Conservation (phyloP, 2,329 filamentous ascomycete species). For the Apiospora koreana region DNA sequence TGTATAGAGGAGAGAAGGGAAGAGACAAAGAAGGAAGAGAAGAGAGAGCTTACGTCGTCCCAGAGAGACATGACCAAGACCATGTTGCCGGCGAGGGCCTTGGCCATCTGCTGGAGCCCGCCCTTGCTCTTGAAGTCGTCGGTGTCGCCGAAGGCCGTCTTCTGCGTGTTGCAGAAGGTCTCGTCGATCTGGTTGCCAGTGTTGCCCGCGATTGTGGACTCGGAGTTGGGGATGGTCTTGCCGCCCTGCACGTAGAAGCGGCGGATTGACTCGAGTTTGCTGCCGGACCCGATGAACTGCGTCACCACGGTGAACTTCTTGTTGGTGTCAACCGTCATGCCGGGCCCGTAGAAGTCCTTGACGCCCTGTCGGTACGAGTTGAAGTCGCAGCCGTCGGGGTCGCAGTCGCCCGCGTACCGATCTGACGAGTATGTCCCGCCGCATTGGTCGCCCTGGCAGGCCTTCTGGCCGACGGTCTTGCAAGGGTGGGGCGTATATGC, state of each 20-base stretch:
- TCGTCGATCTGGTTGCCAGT: slow-evolving; percentile 45
- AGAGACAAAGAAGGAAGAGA: background rate
- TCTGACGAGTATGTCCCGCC: slow-evolving; percentile 48
- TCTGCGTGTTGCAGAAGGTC: slow-evolving; percentile 55
- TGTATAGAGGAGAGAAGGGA: background rate
- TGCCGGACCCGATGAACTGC: slow-evolving; percentile 53
- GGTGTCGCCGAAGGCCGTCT: slow-evolving; percentile 52
- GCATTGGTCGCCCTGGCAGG: slow-evolving; percentile 46
- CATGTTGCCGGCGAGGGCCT: slow-evolving; percentile 55
- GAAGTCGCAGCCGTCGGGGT: slow-evolving; percentile 66
- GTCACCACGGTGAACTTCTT: slow-evolving; percentile 60
- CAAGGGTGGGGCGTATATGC: slow-evolving; percentile 64
- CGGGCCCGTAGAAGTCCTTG: slow-evolving; percentile 58
- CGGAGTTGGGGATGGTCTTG: slow-evolving; percentile 45
- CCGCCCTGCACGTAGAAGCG: slow-evolving; percentile 61
- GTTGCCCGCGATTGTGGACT: slow-evolving; percentile 31
- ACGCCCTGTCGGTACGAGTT: slow-evolving; percentile 64
- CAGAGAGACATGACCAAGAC: slow-evolving; percentile 61
- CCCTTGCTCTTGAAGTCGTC: slow-evolving; percentile 52
- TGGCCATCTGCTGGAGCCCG: slow-evolving; percentile 53
- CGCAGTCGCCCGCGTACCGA: slow-evolving; percentile 60
- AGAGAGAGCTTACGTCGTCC: slow-evolving; percentile 48
- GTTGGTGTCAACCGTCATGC: slow-evolving; percentile 54
- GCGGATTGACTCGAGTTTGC: slow-evolving; percentile 51
- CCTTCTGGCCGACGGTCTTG: slow-evolving; percentile 43